Evolutionary conservation across 768 basidiomycete species (phyloP).

Genomic region (Mycena latifolia): DNA sequence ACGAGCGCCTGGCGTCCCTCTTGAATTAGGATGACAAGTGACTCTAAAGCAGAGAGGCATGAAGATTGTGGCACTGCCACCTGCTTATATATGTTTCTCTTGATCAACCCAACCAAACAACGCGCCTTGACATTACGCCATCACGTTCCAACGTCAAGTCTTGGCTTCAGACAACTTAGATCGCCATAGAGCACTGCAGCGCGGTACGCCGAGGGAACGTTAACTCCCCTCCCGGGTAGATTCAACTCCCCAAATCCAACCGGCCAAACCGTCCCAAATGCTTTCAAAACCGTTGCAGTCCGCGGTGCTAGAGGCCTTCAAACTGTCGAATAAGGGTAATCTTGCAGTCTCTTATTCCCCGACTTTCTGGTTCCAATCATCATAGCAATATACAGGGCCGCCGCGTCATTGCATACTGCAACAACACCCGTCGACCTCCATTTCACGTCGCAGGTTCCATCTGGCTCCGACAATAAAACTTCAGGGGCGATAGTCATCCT

Average conservation of each 20-base stretch:
- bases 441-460: constrained; percentile 33
- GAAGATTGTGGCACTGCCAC: background rate
- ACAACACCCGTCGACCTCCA: constrained; percentile 27
- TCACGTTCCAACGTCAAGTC: no score
- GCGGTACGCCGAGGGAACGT: no score
- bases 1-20: constrained; percentile 75
- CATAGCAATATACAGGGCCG: background rate
- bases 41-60: constrained; percentile 76
- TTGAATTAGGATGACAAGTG: constrained; percentile 64
- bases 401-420: background rate
- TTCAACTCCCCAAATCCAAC: no score
- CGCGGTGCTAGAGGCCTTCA: constrained; percentile 3
- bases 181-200: no score
- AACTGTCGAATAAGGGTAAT: constrained; percentile 2
- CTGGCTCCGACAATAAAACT: constrained; percentile 33
- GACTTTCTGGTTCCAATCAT: background rate
- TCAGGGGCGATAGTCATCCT: constrained; percentile 67
- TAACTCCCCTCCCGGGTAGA: no score
- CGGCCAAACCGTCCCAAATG: no score
- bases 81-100: background rate
- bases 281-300: background rate
- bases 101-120: background rate
- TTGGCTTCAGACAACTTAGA: no score
- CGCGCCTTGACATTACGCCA: background rate
- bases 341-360: background rate